Evolutionary conservation across 371 early-diverging fungal species (phyloP).

Genomic region (Blyttiomyces sp.): DNA sequence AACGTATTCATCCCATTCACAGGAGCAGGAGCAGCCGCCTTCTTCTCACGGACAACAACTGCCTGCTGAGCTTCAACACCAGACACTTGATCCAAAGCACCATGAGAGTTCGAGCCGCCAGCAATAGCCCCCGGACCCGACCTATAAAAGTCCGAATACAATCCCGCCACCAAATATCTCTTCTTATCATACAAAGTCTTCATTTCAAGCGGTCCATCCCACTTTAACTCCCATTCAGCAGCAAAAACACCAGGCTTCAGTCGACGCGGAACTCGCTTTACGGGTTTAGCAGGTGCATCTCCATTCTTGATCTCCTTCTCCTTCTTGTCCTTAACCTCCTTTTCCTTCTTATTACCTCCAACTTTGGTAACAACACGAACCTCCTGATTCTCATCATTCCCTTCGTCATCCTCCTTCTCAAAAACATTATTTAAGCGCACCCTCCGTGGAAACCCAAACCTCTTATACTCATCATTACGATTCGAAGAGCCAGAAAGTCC

Average conservation of each 20-base stretch:
- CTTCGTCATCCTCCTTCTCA: too few relatives aligned
- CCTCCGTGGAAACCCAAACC: too few relatives aligned
- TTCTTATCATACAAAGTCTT: constrained; percentile 30
- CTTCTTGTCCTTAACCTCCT: too few relatives aligned
- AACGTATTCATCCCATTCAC: constrained; percentile 6
- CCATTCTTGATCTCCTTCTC: too few relatives aligned
- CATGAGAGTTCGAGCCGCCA: not conserved
- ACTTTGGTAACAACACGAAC: too few relatives aligned
- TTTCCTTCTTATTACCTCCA: too few relatives aligned
- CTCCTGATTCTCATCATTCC: too few relatives aligned
- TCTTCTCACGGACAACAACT: not conserved
- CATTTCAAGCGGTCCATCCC: constrained; percentile 24
- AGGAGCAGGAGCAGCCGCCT: not conserved
- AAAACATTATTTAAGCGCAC: too few relatives aligned
- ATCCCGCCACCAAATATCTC: constrained; percentile 29
- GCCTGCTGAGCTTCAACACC: not conserved
- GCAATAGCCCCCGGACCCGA: not conserved
- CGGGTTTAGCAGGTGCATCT: too few relatives aligned
- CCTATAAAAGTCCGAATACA: constrained; percentile 23
- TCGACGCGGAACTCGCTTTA: too few relatives aligned
- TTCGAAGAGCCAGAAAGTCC: too few relatives aligned
- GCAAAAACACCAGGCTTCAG: constrained; percentile 6
- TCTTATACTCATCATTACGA: too few relatives aligned
- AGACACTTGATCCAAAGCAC: not conserved
- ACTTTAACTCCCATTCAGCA: constrained; percentile 9